A percentile compares a stretch with the other conserved stretches of the same genome.
Evolutionary conservation across 371 early-diverging fungal species (phyloP).

Genomic region (Apophysomyces elegans): DNA sequence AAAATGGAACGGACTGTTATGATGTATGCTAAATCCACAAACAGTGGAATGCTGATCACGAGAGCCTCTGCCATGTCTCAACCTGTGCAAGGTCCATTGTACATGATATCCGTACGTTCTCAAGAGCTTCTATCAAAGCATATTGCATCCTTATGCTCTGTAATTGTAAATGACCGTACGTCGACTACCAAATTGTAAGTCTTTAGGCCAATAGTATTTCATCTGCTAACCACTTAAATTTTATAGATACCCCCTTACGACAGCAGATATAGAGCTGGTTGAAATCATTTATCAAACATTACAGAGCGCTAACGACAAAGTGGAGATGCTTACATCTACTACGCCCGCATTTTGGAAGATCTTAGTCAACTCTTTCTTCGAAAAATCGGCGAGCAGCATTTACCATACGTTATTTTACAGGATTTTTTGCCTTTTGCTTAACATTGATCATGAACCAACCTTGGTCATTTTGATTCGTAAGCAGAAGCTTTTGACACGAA

Average conservation of each 20-base stretch:
- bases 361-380: conserved; percentile 47
- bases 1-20: background rate
- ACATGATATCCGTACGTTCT: conserved; percentile 27
- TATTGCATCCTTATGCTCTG: conserved; percentile 28
- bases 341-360: conserved; percentile 45
- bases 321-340: conserved; percentile 33
- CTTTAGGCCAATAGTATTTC: background rate
- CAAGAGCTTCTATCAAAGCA: conserved; percentile 34
- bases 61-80: conserved; percentile 33
- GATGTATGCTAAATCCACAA: background rate
- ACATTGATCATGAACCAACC: conserved; percentile 32
- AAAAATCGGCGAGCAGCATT: conserved; percentile 44
- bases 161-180: conserved; percentile 34
- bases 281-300: conserved; percentile 40
- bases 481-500: conserved; percentile 32
- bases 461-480: conserved; percentile 30
- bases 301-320: conserved; percentile 32
- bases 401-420: conserved; percentile 50
- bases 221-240: background rate
- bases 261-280: conserved; percentile 39
- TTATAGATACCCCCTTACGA: conserved; percentile 30
- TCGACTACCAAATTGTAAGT: conserved; percentile 29
- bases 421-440: conserved; percentile 32
- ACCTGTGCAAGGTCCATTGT: conserved; percentile 44
- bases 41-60: conserved; percentile 39